These are phyloP conservation scores for Fusarium sp. DNA, from an alignment of 2,329 filamentous ascomycete species.

Conservation along the genomic window DNA sequence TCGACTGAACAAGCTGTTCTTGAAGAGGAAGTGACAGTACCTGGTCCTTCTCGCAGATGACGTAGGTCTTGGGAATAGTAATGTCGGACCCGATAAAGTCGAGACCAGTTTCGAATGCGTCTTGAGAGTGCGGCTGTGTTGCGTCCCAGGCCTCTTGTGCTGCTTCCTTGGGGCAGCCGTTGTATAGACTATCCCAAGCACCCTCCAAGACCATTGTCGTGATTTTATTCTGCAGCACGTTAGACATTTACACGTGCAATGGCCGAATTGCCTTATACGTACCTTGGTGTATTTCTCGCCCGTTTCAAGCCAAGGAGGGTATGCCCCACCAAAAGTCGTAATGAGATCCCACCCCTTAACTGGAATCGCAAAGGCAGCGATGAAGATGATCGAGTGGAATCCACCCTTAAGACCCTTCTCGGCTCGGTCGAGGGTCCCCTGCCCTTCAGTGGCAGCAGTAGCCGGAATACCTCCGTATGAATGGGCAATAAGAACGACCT, in stretches of 20 bases:
- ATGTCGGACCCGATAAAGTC: not conserved
- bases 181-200: not conserved
- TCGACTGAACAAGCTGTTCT: not conserved
- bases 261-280: not conserved
- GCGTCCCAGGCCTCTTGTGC: not conserved
- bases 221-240: not conserved
- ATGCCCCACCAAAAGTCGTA: not conserved
- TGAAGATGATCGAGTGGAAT: not conserved
- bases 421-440: not conserved
- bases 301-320: not conserved
- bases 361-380: not conserved
- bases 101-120: not conserved
- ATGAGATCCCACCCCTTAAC: not conserved
- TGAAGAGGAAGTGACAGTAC: not conserved
- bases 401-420: not conserved
- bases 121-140: not conserved
- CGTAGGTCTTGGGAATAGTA: not conserved
- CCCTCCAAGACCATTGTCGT: not conserved
- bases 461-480: not conserved
- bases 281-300: not conserved
- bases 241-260: not conserved
- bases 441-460: not conserved
- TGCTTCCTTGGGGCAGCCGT: not conserved
- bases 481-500: not conserved
- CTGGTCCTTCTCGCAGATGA: not conserved